Percentiles rank a stretch among this genome's conserved stretches.
Conservation (phyloP, 2,329 filamentous ascomycete genomes). For the Lasiodiplodia gonubiensis region DNA sequence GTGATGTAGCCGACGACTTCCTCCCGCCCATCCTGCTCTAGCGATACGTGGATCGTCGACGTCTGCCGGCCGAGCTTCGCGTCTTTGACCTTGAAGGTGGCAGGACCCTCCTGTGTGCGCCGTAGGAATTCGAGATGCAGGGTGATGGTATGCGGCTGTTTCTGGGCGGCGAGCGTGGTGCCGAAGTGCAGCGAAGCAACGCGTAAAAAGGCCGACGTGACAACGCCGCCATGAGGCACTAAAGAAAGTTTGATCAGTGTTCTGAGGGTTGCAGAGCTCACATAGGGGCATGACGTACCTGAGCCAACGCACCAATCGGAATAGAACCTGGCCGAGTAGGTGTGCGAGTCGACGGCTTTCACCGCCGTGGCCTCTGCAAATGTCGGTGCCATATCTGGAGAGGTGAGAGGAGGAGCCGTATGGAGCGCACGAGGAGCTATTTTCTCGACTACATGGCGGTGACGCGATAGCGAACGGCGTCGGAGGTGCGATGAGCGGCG, state of each 20-base stretch:
- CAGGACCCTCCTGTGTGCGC: constrained; percentile 64
- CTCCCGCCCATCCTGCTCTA: constrained; percentile 62
- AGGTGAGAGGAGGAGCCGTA: neutral
- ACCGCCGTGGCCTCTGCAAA: constrained; percentile 58
- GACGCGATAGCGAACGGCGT: neutral
- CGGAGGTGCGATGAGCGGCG: neutral
- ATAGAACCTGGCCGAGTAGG: constrained; percentile 62
- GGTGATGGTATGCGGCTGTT: constrained; percentile 67
- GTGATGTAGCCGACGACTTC: constrained; percentile 71
- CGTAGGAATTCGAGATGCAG: constrained; percentile 70
- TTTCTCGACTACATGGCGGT: neutral
- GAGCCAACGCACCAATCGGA: constrained; percentile 70
- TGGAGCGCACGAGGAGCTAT: neutral
- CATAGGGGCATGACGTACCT: constrained; percentile 59
- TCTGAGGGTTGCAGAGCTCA: neutral
- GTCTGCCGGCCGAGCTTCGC: constrained; percentile 69
- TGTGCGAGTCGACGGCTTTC: constrained; percentile 58
- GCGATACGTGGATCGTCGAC: constrained; percentile 66
- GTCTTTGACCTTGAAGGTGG: constrained; percentile 64
- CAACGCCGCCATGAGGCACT: constrained; percentile 76
- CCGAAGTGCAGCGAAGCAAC: constrained; percentile 65
- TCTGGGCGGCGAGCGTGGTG: constrained; percentile 61
- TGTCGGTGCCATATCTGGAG: constrained; percentile 38
- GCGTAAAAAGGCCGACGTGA: constrained; percentile 66
- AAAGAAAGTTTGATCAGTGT: constrained; percentile 28